A percentile compares a stretch with the other conserved stretches of the same genome.
Evolutionary conservation across 2,329 filamentous ascomycete species (phyloP).

Genomic region (Phaeomoniella chlamydospora): DNA sequence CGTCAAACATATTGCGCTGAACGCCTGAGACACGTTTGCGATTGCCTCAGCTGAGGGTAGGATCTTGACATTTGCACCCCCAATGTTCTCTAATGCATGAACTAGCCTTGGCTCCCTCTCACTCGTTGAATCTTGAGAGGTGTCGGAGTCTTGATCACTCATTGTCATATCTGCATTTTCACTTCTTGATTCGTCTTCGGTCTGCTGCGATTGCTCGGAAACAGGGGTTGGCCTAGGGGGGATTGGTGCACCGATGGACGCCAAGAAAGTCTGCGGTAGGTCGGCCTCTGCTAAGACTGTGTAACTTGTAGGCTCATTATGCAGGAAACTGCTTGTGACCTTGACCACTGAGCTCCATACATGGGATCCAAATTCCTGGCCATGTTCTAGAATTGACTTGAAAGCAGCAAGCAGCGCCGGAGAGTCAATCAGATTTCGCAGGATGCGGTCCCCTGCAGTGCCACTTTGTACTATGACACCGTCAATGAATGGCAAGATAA

Average conservation of each 20-base stretch:
- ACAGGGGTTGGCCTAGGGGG: slow-evolving; percentile 23
- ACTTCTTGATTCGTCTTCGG: slow-evolving; percentile 5
- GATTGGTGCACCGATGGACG: slow-evolving; percentile 43
- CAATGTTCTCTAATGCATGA: not conserved
- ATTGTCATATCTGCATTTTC: not conserved
- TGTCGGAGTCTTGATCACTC: not conserved
- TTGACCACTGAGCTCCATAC: slow-evolving; percentile 93
- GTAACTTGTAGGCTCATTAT: slow-evolving; percentile 97
- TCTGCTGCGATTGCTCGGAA: slow-evolving; percentile 10
- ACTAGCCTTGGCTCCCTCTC: not conserved
- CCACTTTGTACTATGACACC: slow-evolving; percentile 79
- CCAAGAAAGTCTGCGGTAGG: slow-evolving; percentile 71
- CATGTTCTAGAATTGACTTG: slow-evolving; percentile 67
- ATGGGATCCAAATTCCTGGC: slow-evolving; percentile 68
- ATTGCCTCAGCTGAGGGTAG: slow-evolving; percentile 83
- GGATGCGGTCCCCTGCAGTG: slow-evolving; percentile 73
- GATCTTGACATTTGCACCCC: slow-evolving; percentile 42
- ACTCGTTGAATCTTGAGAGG: not conserved
- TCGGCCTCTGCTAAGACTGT: slow-evolving; percentile 89
- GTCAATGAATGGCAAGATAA: slow-evolving; percentile 89
- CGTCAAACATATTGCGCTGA: slow-evolving; percentile 90
- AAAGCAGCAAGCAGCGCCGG: slow-evolving; percentile 68
- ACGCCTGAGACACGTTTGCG: slow-evolving; percentile 67
- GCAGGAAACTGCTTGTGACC: slow-evolving; percentile 89
- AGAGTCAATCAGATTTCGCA: slow-evolving; percentile 90